Base-by-base conservation (phyloP, 192 early-diverging fungal species). In the Hyaloraphidium curvatum region DNA sequence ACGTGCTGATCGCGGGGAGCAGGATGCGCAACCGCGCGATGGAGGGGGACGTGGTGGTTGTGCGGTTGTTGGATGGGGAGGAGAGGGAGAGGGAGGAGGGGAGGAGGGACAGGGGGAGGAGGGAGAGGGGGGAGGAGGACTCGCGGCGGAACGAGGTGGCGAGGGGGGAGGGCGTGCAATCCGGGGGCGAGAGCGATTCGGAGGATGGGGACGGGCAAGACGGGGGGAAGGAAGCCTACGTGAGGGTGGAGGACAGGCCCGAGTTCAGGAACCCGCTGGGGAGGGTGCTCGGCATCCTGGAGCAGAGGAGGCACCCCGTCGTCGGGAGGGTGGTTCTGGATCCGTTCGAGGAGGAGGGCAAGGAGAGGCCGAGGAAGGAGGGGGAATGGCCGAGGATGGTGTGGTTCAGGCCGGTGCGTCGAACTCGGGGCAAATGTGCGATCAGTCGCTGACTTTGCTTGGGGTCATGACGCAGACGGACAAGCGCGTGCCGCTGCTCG, bases 31-130 rank as follows among this genome's bases (percentile, higher is more conserved):
- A 91, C 62, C 72, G 88, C 31, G 83, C 86, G 2, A 59, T 91
- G 2, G 86, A 91, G 51, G 86, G 84, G 2, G 88, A 91, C 60
- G 65, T 79, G 2, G 88, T 91, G 17, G 77, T 77, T n/a, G 67
- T 91, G 1, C 61, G 75, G 53, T 51, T 89, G 27, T 62, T 91
- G 29, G 74, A 78, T 54, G 77, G 78, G 0, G 71, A 74, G 21
- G 83, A 86, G 59, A 60, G 77, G 39, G 54, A 74, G 50, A 40
- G 55, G 5, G 76, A 76, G 51, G 66, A 78, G 61, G 54, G 66
- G 39, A 55, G 11, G 1, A 58, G 69, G 64, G 31, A 71, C 4
- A 57, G 55, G 27, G 60, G 39, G n/a, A 53, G 40, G 28, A 57
- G 40, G 55, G 55, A 52, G 29, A 71, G 29, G 64, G 68, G 54